phyloP scores from a whole-genome alignment of 805 yeast genomes.

The Candida xyloterini region DNA sequence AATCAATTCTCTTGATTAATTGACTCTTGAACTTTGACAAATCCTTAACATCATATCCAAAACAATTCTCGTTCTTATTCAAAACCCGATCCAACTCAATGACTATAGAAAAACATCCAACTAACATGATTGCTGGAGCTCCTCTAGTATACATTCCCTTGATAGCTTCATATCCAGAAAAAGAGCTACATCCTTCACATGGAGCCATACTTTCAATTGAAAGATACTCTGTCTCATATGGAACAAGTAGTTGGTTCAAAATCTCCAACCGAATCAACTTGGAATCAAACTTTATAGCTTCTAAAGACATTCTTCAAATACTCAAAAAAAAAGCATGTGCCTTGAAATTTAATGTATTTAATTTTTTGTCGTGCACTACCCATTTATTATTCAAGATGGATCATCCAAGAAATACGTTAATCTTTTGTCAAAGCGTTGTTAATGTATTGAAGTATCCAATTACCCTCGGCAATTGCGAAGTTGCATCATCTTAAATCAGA shows the following conservation, averaged over 20 bases:
- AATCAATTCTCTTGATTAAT: conserved; percentile 52
- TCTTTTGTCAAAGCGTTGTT: neutral
- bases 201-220: conserved; percentile 54
- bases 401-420: neutral
- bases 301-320: conserved; percentile 35
- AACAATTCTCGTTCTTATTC: conserved; percentile 26
- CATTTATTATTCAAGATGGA: neutral
- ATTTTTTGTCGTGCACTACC: conserved; percentile 2
- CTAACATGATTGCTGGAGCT: conserved; percentile 97
- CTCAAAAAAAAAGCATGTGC: neutral
- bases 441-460: conserved; percentile 1
- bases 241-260: conserved; percentile 79
- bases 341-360: neutral
- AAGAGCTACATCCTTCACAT: conserved; percentile 50
- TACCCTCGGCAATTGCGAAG: conserved; percentile 2
- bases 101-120: conserved; percentile 79
- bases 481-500: neutral
- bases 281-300: conserved; percentile 68
- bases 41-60: conserved; percentile 25
- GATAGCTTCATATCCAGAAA: conserved; percentile 81
- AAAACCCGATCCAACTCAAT: conserved; percentile 53
- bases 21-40: conserved; percentile 32
- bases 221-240: conserved; percentile 73
- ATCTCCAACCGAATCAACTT: conserved; percentile 48
- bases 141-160: conserved; percentile 93